Base-by-base conservation (phyloP, 768 basidiomycete genomes). In the Pisolithus microcarpus region DNA sequence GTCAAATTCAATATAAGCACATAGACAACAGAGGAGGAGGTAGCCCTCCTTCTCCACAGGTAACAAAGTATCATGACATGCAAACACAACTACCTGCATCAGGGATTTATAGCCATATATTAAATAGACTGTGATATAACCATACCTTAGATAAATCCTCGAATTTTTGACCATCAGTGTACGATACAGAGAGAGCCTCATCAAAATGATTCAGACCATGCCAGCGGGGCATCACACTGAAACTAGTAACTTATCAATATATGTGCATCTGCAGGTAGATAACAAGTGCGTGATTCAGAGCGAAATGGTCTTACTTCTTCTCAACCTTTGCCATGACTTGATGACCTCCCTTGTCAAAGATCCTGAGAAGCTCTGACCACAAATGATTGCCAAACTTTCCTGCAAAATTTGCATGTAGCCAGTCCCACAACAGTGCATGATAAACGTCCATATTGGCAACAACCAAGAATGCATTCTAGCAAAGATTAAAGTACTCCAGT, bases 141-240 rank as follows among this genome's bases (percentile, higher is more conserved):
- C 19, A 10, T 43, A 9, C 40, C 40, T 43, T 43, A 16, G 8
- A n/a, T 19, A 72, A 60, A 51, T 72, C 69, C 44, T 69, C 65
- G 40, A 60, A 64, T 51, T 73, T 73, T n/a, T 53, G 49, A 2
- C 63, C 68, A 57, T 73, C 71, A 10, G 61, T 56, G 58, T 70
- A 71, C 19, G 63, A 44, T 3, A 65, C 54, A 3, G 56, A 52
- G 40, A 59, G 54, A 13, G 68, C 46, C 1, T 58, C 19, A 3
- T 49, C 11, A 24, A 52, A 52, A 42, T 52, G 52, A 15, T 43
- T 52, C 40, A 52, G n/a, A 16, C 42, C 48, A 7, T 31, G 21
- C 51, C 51, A 52, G 7, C 13, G 10, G 2, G 51, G 51, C 47
- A 52, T 21, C 30, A 5, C 26, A 16, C 34, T 52, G 38, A 28